These are phyloP conservation scores for Antitrichia curtipendula DNA, from an alignment of 225 moss, liverwort and hornwort species.

Conservation along the genomic window DNA sequence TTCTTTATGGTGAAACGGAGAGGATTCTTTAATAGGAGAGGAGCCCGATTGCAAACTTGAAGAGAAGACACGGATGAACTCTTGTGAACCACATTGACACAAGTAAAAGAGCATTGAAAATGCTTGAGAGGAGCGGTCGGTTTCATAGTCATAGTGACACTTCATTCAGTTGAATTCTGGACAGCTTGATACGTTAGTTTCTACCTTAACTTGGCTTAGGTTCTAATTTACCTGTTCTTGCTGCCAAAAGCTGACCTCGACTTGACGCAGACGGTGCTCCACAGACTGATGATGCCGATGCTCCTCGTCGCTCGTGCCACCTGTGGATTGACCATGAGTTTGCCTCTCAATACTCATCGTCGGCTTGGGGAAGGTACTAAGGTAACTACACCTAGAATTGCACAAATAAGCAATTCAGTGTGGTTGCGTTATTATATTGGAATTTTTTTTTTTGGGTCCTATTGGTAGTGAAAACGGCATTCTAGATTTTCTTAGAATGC, in stretches of 20 bases:
- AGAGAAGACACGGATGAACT: constrained; percentile 1
- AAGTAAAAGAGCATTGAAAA: constrained; percentile 5
- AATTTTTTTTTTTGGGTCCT: no score
- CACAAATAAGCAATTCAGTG: no score
- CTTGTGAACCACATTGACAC: constrained; percentile 21
- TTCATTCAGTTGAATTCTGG: neutral
- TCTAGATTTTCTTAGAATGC: no score
- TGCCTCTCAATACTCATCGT: neutral
- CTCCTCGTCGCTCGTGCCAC: neutral
- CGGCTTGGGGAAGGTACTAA: neutral
- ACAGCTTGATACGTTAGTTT: neutral
- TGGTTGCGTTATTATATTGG: no score
- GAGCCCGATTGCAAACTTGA: neutral
- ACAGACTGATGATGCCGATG: neutral
- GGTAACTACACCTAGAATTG: no score
- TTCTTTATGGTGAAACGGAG: constrained; percentile 6
- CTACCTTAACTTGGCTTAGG: neutral
- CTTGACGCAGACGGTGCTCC: neutral
- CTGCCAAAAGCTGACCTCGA: neutral
- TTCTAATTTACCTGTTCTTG: neutral
- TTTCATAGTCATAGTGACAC: neutral
- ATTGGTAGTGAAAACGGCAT: no score
- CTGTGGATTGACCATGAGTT: neutral
- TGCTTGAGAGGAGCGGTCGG: neutral
- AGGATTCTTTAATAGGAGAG: neutral